Evolutionary conservation across 192 early-diverging fungal species (phyloP), one percentile per base, ranked within the genome.

Genomic region (Pilobolus umbonatus): DNA sequence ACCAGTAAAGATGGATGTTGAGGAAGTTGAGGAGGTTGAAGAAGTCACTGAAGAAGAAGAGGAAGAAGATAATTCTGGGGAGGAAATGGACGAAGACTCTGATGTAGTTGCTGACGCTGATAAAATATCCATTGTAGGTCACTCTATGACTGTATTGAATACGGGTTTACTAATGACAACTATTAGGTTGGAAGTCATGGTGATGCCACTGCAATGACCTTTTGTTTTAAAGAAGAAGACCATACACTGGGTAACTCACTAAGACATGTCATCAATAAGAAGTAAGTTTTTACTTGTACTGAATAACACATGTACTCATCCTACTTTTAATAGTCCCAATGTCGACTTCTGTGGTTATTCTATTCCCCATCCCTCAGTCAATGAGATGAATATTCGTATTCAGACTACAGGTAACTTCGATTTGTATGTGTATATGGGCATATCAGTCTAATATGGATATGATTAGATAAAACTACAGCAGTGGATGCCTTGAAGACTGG

Each of bases 291-390:
- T 47, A 52, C 17, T 3, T 42, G 35, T 10, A 19, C 21, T 35
- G 12, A 34, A 29, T 29, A n/a, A 2, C 28, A 39, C 5, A 9
- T 21, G 17, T 25, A 32, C 19, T 52, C 5, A 49, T 38, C 0
- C 3, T 53, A 58, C 15, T 64, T 68, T 5, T 62, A 19, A 12
- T 51, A 92, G 90, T 73, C 84, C 91, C 22, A 76, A 85, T 43
- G 94, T 97, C 22, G 81, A 86, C 38, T 96, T 92, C 66, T 96
- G 93, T 67, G 93, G 93, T 45, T 99, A 99, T 77, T 90, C 94
- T 21, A 90, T 98, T 35, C 94, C 96, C 5, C 96, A 99, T 63
- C 96, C 96, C 40, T 96, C 95, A 19, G 93, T 95, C 70, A 82
- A 82, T 54, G 93, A 91, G 67, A 85, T 92, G 39, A 86, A 98